A percentile compares a stretch with the other conserved stretches of the same genome.
phyloP scores from a whole-genome alignment of 768 basidiomycete species.

The Boletus reticuloceps region DNA sequence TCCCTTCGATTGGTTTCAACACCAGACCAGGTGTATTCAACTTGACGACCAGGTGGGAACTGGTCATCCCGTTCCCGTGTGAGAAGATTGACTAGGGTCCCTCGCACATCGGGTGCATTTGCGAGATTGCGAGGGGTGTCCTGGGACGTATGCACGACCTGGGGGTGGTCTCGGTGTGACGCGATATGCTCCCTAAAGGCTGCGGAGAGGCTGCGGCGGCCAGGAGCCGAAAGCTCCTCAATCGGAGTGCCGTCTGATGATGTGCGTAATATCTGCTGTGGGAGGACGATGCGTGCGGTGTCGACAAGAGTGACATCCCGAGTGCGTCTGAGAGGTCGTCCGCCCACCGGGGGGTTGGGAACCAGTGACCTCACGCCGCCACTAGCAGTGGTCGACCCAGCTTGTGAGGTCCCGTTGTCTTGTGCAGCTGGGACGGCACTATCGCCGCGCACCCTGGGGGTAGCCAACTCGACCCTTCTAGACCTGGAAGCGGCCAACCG shows the following conservation, averaged over 20 bases:
- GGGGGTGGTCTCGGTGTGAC: constrained; percentile 12
- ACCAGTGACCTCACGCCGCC: background rate
- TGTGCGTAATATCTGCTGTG: constrained; percentile 24
- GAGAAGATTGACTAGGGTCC: constrained; percentile 22
- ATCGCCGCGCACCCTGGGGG: constrained; percentile 8
- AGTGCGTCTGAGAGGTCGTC: constrained; percentile 13
- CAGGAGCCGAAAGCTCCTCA: constrained; percentile 11
- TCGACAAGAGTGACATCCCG: constrained; percentile 20
- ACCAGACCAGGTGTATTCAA: constrained; percentile 2
- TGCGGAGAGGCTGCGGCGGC: constrained; percentile 20
- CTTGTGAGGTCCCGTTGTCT: background rate
- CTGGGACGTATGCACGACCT: constrained; percentile 2
- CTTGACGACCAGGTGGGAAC: constrained; percentile 1
- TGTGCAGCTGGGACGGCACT: background rate
- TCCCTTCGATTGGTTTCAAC: constrained; percentile 12
- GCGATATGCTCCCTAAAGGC: constrained; percentile 22
- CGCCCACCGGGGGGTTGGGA: constrained; percentile 6
- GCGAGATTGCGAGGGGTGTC: constrained; percentile 21
- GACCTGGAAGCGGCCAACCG: constrained; percentile 21
- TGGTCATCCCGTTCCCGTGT: constrained; percentile 24
- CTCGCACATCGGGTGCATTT: constrained; percentile 24
- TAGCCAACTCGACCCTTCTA: constrained; percentile 23
- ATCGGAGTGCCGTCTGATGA: constrained; percentile 21
- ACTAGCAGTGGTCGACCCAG: background rate
- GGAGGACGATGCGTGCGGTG: constrained; percentile 16